These are phyloP conservation scores for Trichoderma aggressivum DNA, from an alignment of 2,329 filamentous ascomycete species.

Conservation along the genomic window DNA sequence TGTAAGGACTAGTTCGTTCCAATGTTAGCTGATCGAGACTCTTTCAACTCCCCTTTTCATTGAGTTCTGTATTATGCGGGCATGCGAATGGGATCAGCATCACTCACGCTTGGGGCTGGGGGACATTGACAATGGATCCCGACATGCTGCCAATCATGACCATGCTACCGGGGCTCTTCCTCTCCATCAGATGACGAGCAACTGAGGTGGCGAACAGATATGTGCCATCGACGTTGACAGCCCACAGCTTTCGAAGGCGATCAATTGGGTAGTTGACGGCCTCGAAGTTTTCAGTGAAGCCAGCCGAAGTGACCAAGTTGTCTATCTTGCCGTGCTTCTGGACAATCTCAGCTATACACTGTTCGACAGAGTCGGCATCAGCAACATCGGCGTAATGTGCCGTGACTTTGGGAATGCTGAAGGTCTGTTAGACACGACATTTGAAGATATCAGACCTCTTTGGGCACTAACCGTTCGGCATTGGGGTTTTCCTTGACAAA, in stretches of 20 bases:
- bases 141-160: conserved; percentile 97
- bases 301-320: conserved; percentile 90
- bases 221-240: conserved; percentile 88
- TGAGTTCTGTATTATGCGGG: not conserved
- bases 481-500: conserved; percentile 80
- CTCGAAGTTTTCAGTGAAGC: conserved; percentile 94
- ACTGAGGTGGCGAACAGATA: conserved; percentile 83
- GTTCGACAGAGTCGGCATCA: conserved; percentile 72
- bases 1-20: conserved; percentile 63
- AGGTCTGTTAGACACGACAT: not conserved
- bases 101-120: conserved; percentile 76
- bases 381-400: conserved; percentile 89
- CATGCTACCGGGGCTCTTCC: conserved; percentile 76
- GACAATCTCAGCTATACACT: conserved; percentile 61
- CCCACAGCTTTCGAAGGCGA: conserved; percentile 89
- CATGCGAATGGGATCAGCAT: not conserved
- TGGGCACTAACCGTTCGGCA: conserved; percentile 56
- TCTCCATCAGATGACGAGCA: conserved; percentile 83
- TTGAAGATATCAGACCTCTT: not conserved
- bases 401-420: conserved; percentile 74
- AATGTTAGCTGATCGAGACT: not conserved
- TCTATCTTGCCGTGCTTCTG: conserved; percentile 74
- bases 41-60: not conserved
- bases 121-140: conserved; percentile 88
- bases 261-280: conserved; percentile 88